Conservation (phyloP, 257 asterid species). For the Catharanthus roseus region DNA sequence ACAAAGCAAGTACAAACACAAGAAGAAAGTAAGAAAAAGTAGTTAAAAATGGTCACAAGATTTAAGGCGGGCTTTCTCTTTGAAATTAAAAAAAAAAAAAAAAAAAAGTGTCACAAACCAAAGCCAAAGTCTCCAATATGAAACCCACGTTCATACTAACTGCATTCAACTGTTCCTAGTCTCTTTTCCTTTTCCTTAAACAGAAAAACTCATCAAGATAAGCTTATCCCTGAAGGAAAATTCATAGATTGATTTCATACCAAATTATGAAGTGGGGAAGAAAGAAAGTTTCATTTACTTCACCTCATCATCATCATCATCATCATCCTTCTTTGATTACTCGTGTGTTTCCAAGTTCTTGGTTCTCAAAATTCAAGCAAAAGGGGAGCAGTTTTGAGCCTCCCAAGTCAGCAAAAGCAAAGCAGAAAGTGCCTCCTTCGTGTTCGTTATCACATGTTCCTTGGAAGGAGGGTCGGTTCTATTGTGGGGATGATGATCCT, state of each 20-base stretch:
- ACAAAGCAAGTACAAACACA: slow-evolving; percentile 20
- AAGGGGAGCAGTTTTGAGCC: slow-evolving; percentile 23
- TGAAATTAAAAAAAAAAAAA: slow-evolving; percentile 29
- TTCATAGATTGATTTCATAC: slow-evolving; percentile 2
- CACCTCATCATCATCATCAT: too few relatives aligned
- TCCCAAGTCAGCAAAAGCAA: slow-evolving; percentile 5
- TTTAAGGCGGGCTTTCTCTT: slow-evolving; percentile 66
- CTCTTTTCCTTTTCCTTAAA: background rate
- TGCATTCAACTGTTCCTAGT: slow-evolving; percentile 26
- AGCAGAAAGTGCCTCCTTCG: slow-evolving; percentile 23
- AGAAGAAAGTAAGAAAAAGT: slow-evolving; percentile 34
- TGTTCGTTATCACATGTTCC: slow-evolving; percentile 9
- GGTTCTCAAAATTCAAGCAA: slow-evolving; percentile 59
- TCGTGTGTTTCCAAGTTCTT: slow-evolving; percentile 52
- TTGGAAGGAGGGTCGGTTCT: slow-evolving; percentile 40
- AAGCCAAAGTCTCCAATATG: slow-evolving; percentile 25
- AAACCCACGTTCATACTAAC: slow-evolving; percentile 41
- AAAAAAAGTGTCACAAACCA: slow-evolving; percentile 2
- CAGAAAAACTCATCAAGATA: slow-evolving; percentile 12
- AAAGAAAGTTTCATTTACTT: slow-evolving; percentile 37
- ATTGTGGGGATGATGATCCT: slow-evolving; percentile 50
- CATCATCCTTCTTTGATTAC: slow-evolving; percentile 34
- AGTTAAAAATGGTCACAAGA: slow-evolving; percentile 66
- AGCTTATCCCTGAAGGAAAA: background rate
- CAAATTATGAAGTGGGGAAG: slow-evolving; percentile 57